Percentiles rank a stretch among this genome's conserved stretches.
These are phyloP conservation scores for Boehmeria nivea DNA, from an alignment of 306 rosid species.

Conservation along the genomic window DNA sequence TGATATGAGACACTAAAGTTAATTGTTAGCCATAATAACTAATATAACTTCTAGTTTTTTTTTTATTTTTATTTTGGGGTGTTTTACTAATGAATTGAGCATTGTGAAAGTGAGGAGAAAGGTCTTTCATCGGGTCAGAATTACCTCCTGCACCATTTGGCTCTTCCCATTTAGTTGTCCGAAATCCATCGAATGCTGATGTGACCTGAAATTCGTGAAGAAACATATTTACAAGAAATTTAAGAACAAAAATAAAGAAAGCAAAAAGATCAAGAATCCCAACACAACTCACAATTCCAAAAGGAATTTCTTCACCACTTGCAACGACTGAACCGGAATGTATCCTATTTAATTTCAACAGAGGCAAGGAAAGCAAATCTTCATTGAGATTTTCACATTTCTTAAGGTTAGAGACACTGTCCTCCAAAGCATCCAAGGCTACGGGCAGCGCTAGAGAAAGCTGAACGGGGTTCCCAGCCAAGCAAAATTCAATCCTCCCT, in stretches of 20 bases:
- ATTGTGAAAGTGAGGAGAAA: too few relatives aligned
- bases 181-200: constrained; percentile 81
- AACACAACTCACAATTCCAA: constrained; percentile 79
- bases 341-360: constrained; percentile 68
- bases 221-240: constrained; percentile 16
- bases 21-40: too few relatives aligned
- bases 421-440: constrained; percentile 64
- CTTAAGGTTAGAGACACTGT: constrained; percentile 43
- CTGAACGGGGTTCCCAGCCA: constrained; percentile 58
- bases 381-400: constrained; percentile 43
- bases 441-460: constrained; percentile 79
- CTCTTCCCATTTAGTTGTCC: constrained; percentile 83
- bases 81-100: too few relatives aligned
- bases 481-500: constrained; percentile 57
- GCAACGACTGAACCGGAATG: constrained; percentile 85
- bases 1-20: too few relatives aligned
- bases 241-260: constrained; percentile 12
- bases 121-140: constrained; percentile 7
- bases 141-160: constrained; percentile 90
- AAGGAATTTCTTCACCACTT: constrained; percentile 87
- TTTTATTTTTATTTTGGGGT: too few relatives aligned
- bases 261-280: constrained; percentile 18
- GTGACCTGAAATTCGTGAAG: constrained; percentile 55
- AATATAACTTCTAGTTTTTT: too few relatives aligned
- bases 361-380: constrained; percentile 52